Conservation (phyloP, 345 rosid genomes). For the Tarenaya hassleriana region DNA sequence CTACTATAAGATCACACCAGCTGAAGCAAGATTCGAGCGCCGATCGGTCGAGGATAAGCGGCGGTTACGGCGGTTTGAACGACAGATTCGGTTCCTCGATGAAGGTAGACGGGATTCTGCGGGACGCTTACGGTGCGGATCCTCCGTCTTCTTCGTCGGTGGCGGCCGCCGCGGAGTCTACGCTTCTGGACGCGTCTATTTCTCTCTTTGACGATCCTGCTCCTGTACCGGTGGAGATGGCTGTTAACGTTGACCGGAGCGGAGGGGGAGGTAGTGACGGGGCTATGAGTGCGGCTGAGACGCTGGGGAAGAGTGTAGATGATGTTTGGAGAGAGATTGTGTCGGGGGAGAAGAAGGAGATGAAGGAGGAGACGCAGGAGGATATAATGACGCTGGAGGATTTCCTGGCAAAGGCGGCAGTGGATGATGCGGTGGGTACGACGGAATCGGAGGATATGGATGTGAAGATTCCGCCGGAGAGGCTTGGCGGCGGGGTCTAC, state of each 20-base stretch:
- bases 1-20: conserved; percentile 26
- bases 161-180: conserved; percentile 13
- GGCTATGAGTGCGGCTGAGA: conserved; percentile 13
- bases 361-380: conserved; percentile 66
- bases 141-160: too few relatives aligned
- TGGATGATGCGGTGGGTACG: conserved; percentile 27
- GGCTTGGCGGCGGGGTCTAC: conserved; percentile 47
- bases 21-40: conserved; percentile 19
- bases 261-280: too few relatives aligned
- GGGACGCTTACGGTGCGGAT: conserved; percentile 26
- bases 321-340: conserved; percentile 88
- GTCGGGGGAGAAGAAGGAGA: conserved; percentile 47
- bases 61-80: conserved; percentile 15
- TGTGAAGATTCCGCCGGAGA: conserved; percentile 34
- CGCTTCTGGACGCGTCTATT: conserved; percentile 35
- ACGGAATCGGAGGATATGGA: conserved; percentile 26
- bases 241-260: conserved; percentile 21
- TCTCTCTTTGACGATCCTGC: conserved; percentile 37
- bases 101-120: conserved; percentile 44
- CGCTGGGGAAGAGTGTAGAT: conserved; percentile 40
- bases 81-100: conserved; percentile 26
- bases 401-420: conserved; percentile 68
- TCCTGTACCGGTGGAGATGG: not conserved
- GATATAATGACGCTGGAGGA: conserved; percentile 83
- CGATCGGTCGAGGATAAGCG: conserved; percentile 22